These are phyloP conservation scores for Fraxinus baroniana DNA, from an alignment of 305 asterid species.

Conservation along the genomic window DNA sequence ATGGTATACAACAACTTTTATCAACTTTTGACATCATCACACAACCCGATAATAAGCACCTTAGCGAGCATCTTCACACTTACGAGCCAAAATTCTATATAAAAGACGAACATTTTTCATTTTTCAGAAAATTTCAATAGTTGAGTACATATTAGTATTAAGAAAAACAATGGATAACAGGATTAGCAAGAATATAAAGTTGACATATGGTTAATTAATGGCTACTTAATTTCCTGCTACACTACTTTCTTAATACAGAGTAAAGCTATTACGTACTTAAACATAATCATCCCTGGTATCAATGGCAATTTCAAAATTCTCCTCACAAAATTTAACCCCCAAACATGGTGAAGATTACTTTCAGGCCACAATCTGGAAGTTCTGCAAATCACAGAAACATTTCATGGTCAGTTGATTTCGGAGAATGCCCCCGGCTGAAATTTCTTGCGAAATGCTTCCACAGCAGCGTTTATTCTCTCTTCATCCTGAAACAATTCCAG, in stretches of 20 bases:
- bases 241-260: background rate
- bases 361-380: background rate
- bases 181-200: background rate
- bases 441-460: constrained; percentile 54
- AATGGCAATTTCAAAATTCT: background rate
- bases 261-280: background rate
- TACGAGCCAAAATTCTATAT: background rate
- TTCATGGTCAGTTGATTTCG: constrained; percentile 28
- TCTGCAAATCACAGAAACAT: background rate
- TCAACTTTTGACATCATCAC: background rate
- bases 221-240: constrained; percentile 5
- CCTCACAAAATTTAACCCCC: background rate
- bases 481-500: constrained; percentile 48
- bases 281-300: background rate
- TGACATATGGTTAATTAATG: background rate
- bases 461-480: constrained; percentile 56
- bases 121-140: background rate
- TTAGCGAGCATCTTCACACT: background rate
- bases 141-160: background rate
- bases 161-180: background rate
- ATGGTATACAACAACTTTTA: background rate
- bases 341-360: background rate
- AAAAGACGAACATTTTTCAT: background rate
- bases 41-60: background rate
- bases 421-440: constrained; percentile 43